Percentiles rank a stretch among this genome's conserved stretches.
These are phyloP conservation scores for Chlorella ohadii DNA, from an alignment of 139 green algal genomes.

Conservation along the genomic window DNA sequence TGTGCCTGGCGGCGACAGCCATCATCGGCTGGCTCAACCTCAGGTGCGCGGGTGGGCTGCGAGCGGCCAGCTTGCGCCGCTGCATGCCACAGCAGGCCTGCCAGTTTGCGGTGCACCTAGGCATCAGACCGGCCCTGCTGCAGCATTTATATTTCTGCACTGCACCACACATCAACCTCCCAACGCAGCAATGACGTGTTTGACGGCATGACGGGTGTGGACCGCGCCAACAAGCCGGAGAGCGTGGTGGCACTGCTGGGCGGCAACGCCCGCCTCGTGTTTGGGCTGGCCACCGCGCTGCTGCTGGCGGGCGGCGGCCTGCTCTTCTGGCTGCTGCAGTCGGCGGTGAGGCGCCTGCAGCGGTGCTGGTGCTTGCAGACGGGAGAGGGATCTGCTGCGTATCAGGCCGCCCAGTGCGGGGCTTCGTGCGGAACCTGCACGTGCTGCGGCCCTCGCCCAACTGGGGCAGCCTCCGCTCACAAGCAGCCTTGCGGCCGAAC, in stretches of 20 bases:
- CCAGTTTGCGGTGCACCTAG: too few species aligned
- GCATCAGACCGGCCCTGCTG: too few species aligned
- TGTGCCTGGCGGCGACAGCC: constrained; percentile 70
- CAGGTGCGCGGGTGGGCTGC: constrained; percentile 56
- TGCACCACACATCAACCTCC: too few species aligned
- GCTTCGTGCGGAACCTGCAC: too few species aligned
- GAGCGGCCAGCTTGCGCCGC: too few species aligned
- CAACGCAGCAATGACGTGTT: constrained; percentile 97
- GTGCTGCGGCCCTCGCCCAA: too few species aligned
- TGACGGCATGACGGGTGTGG: constrained; percentile 91
- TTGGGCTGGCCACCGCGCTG: constrained; percentile 54
- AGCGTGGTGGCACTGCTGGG: constrained; percentile 92
- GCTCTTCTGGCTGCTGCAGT: constrained; percentile 48
- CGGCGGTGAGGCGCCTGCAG: constrained; percentile 17
- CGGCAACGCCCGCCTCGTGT: constrained; percentile 55
- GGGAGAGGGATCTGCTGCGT: neutral
- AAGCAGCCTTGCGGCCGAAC: neutral
- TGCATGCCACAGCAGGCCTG: too few species aligned
- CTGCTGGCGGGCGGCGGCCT: constrained; percentile 62
- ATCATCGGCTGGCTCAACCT: constrained; percentile 98
- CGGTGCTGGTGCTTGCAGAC: neutral
- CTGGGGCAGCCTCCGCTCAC: too few species aligned
- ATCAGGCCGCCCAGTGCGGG: too few species aligned
- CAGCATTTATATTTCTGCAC: too few species aligned
- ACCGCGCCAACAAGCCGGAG: constrained; percentile 87